Evolutionary conservation across 495 filamentous ascomycete species (phyloP), one percentile per base, ranked within the genome.

Genomic region (Astrocystis sublimbata): DNA sequence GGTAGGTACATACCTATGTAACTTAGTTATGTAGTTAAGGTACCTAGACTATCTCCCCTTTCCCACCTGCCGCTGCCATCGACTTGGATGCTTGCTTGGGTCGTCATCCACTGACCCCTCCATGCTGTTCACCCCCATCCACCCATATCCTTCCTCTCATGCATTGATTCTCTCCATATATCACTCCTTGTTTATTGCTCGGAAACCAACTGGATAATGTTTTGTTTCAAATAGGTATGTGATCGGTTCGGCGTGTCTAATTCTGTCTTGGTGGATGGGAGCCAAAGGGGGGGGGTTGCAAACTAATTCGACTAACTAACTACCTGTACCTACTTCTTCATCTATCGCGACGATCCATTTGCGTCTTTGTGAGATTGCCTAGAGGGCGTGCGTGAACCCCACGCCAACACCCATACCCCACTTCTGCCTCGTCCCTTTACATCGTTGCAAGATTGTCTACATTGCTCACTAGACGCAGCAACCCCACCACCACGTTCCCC

Each of bases 401-500:
- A 28, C 43, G 43, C 24, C 28, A 28, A 47, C n/a, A n/a, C 4
- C 10, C 36, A n/a, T n/a, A n/a, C 13, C 45, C 45, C 45, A 5
- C 45, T 28, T 30, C 12, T 26, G 12, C 46, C 10, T 49, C 19
- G 46, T 30, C 5, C 15, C 24, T 42, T 42, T 12, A 57, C 4
- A 12, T 56, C 53, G 17, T 42, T n/a, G 13, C 53, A 12, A 30
- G 23, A 21, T 42, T 24, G n/a, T 42, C 53, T 28, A 10, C 36
- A 28, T 24, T 31, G 1, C n/a, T 23, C 36, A 41, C 17, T 36
- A 38, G 52, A 57, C n/a, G n/a, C 15, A 56, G 8, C 42, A 53
- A 10, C 57, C 43, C 46, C 57, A 28, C 43, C 57, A 28, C 43
- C n/a, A 19, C 43, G 17, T 31, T 50, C 30, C 19, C 46, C 33